Percentiles rank a stretch among this genome's conserved stretches.
phyloP scores from a whole-genome alignment of 2,329 filamentous ascomycete species.

The Aspergillus neoniger region DNA sequence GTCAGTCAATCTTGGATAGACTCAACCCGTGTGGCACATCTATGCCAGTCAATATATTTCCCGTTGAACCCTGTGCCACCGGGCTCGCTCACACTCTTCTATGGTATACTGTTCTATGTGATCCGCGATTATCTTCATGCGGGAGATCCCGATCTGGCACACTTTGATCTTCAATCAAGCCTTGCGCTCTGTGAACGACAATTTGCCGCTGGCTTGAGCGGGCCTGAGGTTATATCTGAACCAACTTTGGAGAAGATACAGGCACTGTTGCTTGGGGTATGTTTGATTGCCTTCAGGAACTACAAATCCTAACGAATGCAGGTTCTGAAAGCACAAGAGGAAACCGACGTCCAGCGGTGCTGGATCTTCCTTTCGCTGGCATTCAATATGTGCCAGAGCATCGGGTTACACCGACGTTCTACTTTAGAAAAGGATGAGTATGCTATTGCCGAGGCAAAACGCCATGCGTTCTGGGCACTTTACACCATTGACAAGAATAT shows the following conservation, averaged over 20 bases:
- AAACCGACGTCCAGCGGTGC: conserved; percentile 27
- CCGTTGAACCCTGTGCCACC: conserved; percentile 23
- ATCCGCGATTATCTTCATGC: conserved; percentile 30
- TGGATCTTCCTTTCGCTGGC: conserved; percentile 30
- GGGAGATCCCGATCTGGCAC: conserved; percentile 18
- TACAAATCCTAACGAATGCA: conserved; percentile 11
- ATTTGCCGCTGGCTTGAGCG: conserved; percentile 21
- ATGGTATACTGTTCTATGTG: conserved; percentile 28
- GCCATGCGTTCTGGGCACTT: conserved; percentile 28
- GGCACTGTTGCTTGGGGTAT: conserved; percentile 25
- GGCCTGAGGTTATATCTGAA: conserved; percentile 22
- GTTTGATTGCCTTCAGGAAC: neutral
- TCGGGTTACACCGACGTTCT: conserved; percentile 23
- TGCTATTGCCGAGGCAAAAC: conserved; percentile 23
- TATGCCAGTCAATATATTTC: conserved; percentile 29
- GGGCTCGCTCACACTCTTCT: conserved; percentile 24
- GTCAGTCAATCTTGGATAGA: conserved; percentile 31
- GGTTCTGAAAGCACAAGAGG: conserved; percentile 31
- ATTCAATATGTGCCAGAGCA: conserved; percentile 28
- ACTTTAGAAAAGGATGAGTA: conserved; percentile 20
- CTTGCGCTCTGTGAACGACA: conserved; percentile 19
- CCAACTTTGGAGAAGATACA: conserved; percentile 29
- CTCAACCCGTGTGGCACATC: conserved; percentile 19
- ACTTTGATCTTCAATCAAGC: conserved; percentile 18
- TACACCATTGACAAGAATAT: conserved; percentile 32